Percentiles rank a stretch among this genome's conserved stretches.
Evolutionary conservation across 78 protist genomes (phyloP).

Genomic region (Tieghemostelium lacteum): DNA sequence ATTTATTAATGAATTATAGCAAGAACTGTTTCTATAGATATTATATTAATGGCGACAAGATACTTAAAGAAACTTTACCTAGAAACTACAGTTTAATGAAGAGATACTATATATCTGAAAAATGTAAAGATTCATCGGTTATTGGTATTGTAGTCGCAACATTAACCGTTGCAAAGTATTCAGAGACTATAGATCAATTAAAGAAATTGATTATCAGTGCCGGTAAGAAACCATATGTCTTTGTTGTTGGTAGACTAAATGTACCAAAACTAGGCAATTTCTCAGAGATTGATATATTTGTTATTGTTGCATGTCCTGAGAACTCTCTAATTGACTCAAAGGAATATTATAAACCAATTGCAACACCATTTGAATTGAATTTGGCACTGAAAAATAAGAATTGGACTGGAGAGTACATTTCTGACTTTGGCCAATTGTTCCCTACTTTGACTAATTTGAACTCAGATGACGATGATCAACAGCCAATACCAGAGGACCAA

Average conservation of each 20-base stretch:
- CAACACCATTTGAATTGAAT: constrained; percentile 91
- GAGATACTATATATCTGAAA: constrained; percentile 70
- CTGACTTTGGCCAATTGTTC: constrained; percentile 71
- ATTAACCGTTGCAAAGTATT: constrained; percentile 66
- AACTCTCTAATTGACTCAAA: constrained; percentile 82
- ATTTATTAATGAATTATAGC: constrained; percentile 58
- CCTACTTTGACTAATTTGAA: neutral
- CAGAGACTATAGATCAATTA: constrained; percentile 43
- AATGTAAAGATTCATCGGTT: constrained; percentile 77
- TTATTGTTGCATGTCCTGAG: constrained; percentile 89
- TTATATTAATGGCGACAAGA: constrained; percentile 12
- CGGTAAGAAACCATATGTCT: constrained; percentile 84
- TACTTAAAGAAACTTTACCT: constrained; percentile 46
- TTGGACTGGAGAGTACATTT: constrained; percentile 78
- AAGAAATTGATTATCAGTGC: constrained; percentile 9
- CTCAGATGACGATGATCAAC: neutral
- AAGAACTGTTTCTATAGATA: constrained; percentile 60
- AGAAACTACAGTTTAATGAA: constrained; percentile 57
- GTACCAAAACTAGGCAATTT: constrained; percentile 92
- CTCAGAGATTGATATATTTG: constrained; percentile 87
- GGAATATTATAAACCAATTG: constrained; percentile 85
- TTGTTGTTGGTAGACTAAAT: constrained; percentile 90
- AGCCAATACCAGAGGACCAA: constrained; percentile 39
- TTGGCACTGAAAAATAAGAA: constrained; percentile 58
- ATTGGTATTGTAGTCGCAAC: constrained; percentile 87